phyloP scores from a whole-genome alignment of 257 asterid genomes.

The Cordia subcordata region DNA sequence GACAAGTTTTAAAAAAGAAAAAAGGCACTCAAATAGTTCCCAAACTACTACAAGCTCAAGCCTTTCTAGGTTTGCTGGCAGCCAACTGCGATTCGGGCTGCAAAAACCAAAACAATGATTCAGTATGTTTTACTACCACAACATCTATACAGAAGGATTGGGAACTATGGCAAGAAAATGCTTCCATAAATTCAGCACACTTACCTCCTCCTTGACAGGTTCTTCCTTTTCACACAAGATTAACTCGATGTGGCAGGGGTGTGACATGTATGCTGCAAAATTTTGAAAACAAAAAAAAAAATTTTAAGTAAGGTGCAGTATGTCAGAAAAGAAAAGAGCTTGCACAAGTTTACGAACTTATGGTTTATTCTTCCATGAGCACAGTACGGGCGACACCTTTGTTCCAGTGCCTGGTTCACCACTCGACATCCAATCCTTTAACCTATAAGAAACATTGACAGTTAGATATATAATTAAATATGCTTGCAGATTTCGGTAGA shows the following conservation, averaged over 20 bases:
- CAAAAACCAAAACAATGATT: background rate
- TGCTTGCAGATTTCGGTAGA: too few relatives aligned
- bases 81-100: slow-evolving; percentile 65
- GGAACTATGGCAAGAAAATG: background rate
- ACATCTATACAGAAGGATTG: background rate
- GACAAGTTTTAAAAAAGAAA: too few relatives aligned
- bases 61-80: slow-evolving; percentile 48
- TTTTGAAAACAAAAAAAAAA: too few relatives aligned
- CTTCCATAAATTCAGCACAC: background rate
- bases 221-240: slow-evolving; percentile 66
- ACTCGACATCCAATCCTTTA: slow-evolving; percentile 93
- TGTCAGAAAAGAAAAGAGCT: background rate
- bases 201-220: slow-evolving; percentile 77
- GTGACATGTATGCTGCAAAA: slow-evolving; percentile 81
- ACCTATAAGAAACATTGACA: slow-evolving; percentile 42
- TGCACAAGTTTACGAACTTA: slow-evolving; percentile 11
- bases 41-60: slow-evolving; percentile 31
- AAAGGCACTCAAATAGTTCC: too few relatives aligned
- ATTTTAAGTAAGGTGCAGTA: background rate
- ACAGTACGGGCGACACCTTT: slow-evolving; percentile 82
- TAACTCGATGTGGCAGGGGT: slow-evolving; percentile 89
- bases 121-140: background rate
- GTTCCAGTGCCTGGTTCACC: slow-evolving; percentile 86
- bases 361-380: slow-evolving; percentile 84
- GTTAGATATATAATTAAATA: too few relatives aligned